Percentiles rank a stretch among this genome's conserved stretches.
Conservation (phyloP, 495 filamentous ascomycete species). For the Viridothelium virens region DNA sequence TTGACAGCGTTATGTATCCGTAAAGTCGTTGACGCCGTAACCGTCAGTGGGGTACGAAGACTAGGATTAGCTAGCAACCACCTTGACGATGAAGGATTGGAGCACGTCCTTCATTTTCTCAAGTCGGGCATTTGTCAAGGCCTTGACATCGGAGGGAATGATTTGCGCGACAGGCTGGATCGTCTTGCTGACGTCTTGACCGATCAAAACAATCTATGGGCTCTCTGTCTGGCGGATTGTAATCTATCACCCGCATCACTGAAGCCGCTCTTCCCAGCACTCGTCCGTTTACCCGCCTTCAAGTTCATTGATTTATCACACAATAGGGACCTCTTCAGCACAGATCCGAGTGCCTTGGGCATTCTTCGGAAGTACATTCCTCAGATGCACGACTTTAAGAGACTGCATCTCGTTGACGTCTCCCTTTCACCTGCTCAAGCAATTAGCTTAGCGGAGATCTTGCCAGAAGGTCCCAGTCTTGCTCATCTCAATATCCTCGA, state of each 20-base stretch:
- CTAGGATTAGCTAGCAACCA: slow-evolving; percentile 76
- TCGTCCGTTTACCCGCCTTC: slow-evolving; percentile 64
- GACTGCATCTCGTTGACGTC: slow-evolving; percentile 85
- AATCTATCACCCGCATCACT: slow-evolving; percentile 65
- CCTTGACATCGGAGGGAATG: slow-evolving; percentile 89
- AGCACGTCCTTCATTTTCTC: slow-evolving; percentile 68
- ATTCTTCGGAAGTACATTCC: slow-evolving; percentile 77
- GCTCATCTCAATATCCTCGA: slow-evolving; percentile 85
- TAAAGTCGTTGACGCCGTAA: slow-evolving; percentile 64
- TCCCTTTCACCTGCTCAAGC: slow-evolving; percentile 75
- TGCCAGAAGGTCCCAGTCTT: slow-evolving; percentile 74
- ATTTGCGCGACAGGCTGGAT: slow-evolving; percentile 58
- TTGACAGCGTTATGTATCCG: slow-evolving; percentile 62
- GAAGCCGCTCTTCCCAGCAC: slow-evolving; percentile 64
- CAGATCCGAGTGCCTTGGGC: slow-evolving; percentile 62
- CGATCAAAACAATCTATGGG: slow-evolving; percentile 57
- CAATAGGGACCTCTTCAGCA: slow-evolving; percentile 71
- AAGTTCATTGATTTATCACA: slow-evolving; percentile 87
- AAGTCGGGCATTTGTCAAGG: slow-evolving; percentile 71
- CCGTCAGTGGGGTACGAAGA: slow-evolving; percentile 63
- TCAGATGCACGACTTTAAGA: slow-evolving; percentile 68
- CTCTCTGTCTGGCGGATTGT: slow-evolving; percentile 81
- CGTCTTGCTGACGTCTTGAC: slow-evolving; percentile 46
- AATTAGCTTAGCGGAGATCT: slow-evolving; percentile 79
- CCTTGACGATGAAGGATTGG: slow-evolving; percentile 62